These are phyloP conservation scores for Euclidium syriacum DNA, from an alignment of 345 rosid genomes.

Conservation along the genomic window DNA sequence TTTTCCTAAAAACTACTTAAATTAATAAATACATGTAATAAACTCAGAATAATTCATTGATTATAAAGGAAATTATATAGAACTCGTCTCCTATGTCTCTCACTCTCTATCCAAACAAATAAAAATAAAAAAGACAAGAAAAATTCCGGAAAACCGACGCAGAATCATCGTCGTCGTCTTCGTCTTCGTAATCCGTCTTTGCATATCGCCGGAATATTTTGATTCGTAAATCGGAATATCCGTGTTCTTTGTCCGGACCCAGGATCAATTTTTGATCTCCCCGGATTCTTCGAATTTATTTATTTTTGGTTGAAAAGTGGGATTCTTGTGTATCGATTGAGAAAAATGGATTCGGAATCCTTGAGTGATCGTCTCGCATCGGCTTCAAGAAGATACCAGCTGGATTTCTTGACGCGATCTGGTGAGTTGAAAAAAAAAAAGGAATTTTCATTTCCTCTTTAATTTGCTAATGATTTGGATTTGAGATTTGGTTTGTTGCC, in stretches of 20 bases:
- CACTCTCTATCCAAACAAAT: constrained; percentile 30
- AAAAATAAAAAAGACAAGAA: not conserved
- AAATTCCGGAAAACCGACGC: constrained; percentile 16
- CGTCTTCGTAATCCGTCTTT: constrained; percentile 14
- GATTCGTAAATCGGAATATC: constrained; percentile 14
- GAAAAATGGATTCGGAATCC: constrained; percentile 79
- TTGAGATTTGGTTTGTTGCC: constrained; percentile 13
- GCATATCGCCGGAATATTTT: constrained; percentile 17
- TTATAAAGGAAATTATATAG: not conserved
- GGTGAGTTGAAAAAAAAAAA: constrained; percentile 40
- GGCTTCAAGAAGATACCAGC: constrained; percentile 73
- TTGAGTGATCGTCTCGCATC: constrained; percentile 83
- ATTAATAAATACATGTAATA: not conserved
- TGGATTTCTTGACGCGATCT: constrained; percentile 82
- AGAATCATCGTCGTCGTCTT: constrained; percentile 13
- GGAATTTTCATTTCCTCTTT: not conserved
- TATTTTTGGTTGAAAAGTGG: constrained; percentile 1
- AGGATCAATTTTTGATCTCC: not conserved
- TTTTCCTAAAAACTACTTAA: not conserved
- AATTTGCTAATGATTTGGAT: not conserved
- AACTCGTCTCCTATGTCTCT: constrained; percentile 16
- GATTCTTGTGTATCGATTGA: constrained; percentile 4
- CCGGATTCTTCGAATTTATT: not conserved
- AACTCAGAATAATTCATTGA: not conserved
- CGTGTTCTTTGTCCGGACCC: not conserved